These are phyloP conservation scores for Metschnikowia amazonensis DNA, from an alignment of 805 yeast species.

Conservation along the genomic window DNA sequence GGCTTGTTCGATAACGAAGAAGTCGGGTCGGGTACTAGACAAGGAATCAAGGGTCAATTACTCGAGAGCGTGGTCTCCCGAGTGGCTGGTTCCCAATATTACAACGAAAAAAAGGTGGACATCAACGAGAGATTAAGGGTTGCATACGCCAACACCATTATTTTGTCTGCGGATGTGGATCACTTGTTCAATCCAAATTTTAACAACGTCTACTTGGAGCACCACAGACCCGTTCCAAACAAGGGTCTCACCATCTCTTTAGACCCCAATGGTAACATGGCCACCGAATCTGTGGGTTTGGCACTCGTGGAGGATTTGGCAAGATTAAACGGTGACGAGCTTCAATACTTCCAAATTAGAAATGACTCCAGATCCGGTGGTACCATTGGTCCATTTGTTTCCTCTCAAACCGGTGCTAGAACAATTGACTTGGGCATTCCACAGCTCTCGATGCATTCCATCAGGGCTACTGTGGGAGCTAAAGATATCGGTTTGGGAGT, in stretches of 20 bases:
- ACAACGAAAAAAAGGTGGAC: constrained; percentile 17
- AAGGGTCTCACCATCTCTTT: constrained; percentile 65
- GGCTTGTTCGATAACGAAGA: constrained; percentile 79
- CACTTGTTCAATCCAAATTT: constrained; percentile 83
- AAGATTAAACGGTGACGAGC: constrained; percentile 52
- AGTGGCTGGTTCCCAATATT: constrained; percentile 34
- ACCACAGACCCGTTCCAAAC: constrained; percentile 79
- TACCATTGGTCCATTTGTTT: constrained; percentile 74
- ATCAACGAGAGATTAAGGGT: constrained; percentile 31
- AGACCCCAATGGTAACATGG: constrained; percentile 81
- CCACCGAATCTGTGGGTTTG: constrained; percentile 71
- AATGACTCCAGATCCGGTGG: constrained; percentile 86
- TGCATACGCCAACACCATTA: constrained; percentile 68
- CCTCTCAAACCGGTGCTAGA: constrained; percentile 65
- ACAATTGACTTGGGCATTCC: constrained; percentile 81
- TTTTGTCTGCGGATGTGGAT: constrained; percentile 79
- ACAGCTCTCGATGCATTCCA: constrained; percentile 82
- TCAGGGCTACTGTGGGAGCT: constrained; percentile 76
- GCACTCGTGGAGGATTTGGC: constrained; percentile 73
- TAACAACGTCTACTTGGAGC: constrained; percentile 60
- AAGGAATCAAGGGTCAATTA: constrained; percentile 78
- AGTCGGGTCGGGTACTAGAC: constrained; percentile 74
- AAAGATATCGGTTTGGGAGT: constrained; percentile 73
- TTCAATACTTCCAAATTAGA: constrained; percentile 84
- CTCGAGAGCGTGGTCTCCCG: constrained; percentile 63